Base-by-base conservation (phyloP, 2,329 filamentous ascomycete genomes). In the Ilyonectria robusta region DNA sequence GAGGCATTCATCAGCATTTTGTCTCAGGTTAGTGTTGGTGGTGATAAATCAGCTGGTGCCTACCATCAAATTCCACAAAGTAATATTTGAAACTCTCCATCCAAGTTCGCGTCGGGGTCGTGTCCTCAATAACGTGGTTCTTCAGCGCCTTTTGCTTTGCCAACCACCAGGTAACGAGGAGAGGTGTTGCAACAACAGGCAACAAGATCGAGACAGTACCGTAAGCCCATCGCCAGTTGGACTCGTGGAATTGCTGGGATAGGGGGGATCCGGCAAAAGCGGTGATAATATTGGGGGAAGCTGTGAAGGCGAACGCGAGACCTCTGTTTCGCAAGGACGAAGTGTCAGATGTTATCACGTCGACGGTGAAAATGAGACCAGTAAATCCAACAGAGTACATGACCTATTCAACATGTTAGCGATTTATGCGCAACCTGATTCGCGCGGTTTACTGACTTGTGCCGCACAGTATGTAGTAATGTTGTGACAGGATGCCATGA, bases 291-390 rank as follows among this genome's bases (percentile, higher is more conserved):
- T 78, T 81, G 1, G 81, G 77, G 8, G 77, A 72, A 2, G 72
- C 74, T 10, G 77, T 74, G 26, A 80, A 75, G 13, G 72, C 76
- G 11, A 75, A 77, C 23, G 72, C 76, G 6, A 80, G 58, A 5
- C 75, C 77, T 53, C 78, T 71, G 35, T 79, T 79, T 50, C 69
- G 70, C 8, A 79, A 62, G 0, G 56, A 57, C 7, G 72, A 77
- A 58, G 88, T 90, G 73, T 92, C 91, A 31, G 90, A 88, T 61
- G 89, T 87, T 73, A 92, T 87, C 19, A 92, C 86, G 67, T 86
- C 85, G 40, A 91, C 81, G 37, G 85, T 83, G 71, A 89, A 91
- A 47, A 85, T 84, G 44, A 92, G 80, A 15, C 88, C 89, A 13
- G 86, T 71, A 48, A 73, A 74, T 23, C 89, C 90, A 55, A 89